A percentile compares a stretch with the other conserved stretches of the same genome.
phyloP scores from a whole-genome alignment of 371 early-diverging fungal species.

The Mucor indicus region DNA sequence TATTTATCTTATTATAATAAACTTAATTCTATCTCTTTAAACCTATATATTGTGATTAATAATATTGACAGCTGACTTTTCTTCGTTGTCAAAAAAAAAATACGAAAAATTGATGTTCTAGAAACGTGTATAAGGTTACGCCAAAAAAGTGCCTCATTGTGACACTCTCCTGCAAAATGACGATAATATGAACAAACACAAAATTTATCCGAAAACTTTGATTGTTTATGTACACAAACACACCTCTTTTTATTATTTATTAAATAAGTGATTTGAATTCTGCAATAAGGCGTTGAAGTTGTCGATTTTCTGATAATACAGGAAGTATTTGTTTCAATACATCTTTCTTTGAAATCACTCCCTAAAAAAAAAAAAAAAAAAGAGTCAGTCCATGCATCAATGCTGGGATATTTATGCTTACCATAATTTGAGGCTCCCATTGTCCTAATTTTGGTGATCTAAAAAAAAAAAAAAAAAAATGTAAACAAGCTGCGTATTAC shows the following conservation, averaged over 20 bases:
- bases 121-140: too few species aligned
- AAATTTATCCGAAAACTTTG: too few species aligned
- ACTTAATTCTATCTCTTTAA: background rate
- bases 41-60: background rate
- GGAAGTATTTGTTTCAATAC: background rate
- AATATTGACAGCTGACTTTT: slow-evolving; percentile 3
- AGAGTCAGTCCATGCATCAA: background rate
- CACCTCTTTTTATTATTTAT: too few species aligned
- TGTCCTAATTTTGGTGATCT: slow-evolving; percentile 8
- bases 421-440: slow-evolving; percentile 31
- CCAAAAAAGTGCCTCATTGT: too few species aligned
- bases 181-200: too few species aligned
- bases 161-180: too few species aligned
- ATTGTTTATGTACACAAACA: too few species aligned
- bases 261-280: slow-evolving; percentile 27
- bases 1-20: background rate
- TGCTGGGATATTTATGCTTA: slow-evolving; percentile 1
- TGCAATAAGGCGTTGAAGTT: slow-evolving; percentile 40
- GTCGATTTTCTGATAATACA: slow-evolving; percentile 42
- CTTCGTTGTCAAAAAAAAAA: background rate
- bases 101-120: too few species aligned
- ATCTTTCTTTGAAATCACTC: slow-evolving; percentile 45
- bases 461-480: background rate
- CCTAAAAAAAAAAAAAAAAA: slow-evolving; percentile 8
- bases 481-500: slow-evolving; percentile 3